Evolutionary conservation across 176 grass and related monocot species (phyloP).

Genomic region (Zea luxurians): DNA sequence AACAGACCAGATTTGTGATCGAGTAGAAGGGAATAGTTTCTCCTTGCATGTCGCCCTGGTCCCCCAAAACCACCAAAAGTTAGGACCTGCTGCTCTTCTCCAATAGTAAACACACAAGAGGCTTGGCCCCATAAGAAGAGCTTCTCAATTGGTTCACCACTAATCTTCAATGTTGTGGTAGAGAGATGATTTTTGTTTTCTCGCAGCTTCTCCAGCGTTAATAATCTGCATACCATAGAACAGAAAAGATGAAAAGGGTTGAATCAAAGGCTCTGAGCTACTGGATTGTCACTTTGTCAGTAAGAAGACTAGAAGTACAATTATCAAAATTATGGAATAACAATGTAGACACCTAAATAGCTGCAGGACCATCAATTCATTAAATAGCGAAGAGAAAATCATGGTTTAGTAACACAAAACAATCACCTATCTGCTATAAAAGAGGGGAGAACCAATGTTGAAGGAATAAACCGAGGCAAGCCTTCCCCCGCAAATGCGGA

Average conservation of each 20-base stretch:
- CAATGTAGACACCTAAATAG: background rate
- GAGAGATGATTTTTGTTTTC: conserved; percentile 47
- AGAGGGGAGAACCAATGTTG: too few relatives aligned
- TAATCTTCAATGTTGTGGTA: conserved; percentile 51
- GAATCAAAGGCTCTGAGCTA: conserved; percentile 11
- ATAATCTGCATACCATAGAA: conserved; percentile 59
- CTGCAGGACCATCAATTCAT: background rate
- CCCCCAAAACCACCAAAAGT: conserved; percentile 98
- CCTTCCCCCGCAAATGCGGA: too few relatives aligned
- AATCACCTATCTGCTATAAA: background rate
- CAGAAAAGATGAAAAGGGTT: background rate
- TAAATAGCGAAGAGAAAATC: background rate
- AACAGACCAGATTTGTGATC: conserved; percentile 60
- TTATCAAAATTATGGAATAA: conserved; percentile 9
- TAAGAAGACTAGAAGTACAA: conserved; percentile 12
- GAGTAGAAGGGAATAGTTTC: conserved; percentile 63
- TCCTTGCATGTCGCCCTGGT: conserved; percentile 78
- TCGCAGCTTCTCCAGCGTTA: conserved; percentile 40
- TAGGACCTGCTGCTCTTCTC: conserved; percentile 46
- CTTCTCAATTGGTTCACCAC: conserved; percentile 78
- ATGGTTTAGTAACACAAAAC: background rate
- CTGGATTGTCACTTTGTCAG: conserved; percentile 13
- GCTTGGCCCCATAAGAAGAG: conserved; percentile 95
- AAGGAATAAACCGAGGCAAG: too few relatives aligned
- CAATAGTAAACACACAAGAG: conserved; percentile 47